Base-by-base conservation (phyloP, 352 stramenopile species). In the Pythium rhizo-oryzae region DNA sequence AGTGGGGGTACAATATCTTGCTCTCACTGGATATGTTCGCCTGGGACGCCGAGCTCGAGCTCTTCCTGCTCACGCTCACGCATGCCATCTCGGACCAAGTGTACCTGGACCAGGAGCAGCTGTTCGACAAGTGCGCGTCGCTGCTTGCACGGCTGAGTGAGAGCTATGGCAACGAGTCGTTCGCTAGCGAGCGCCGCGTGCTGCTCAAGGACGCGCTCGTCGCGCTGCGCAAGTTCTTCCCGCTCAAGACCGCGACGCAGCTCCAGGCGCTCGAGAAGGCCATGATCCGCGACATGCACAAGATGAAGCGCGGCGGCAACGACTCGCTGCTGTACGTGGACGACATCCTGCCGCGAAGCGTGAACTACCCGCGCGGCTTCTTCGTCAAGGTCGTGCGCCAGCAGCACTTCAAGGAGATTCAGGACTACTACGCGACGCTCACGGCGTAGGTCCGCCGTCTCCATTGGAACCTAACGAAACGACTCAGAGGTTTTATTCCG, bases 1-100 rank as follows among this genome's bases (percentile, higher is more conserved):
- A 94, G 70, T 94, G 85, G 85, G 86, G 86, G n/a, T 94, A 94
- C 71, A 94, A 93, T 66, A 77, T 93, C n/a, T 58, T 94, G 4
- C 41, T 93, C 4, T 82, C 80, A 3, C 76, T 93, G 19, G 84
- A 91, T 53, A 62, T 71, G 46, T 92, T 83, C 51, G 76, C 70
- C 18, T 94, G 85, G 87, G 87, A 94, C 59, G 80, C 83, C 13
- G 87, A 94, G 68, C 80, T 94, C 24, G 84, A 93, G 65, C 63
- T 94, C 30, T 94, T 94, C 41, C 50, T 94, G 4, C 43, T 94
- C 19, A 91, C 80, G 47, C 65, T 94, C 33, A 93, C 86, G 19
- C 64, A 76, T 12, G 84, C 84, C 0, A 74, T 94, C 54, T 91
- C 82, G 3, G 86, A 94, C 67, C 69, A 72, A 8, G 82, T 91